Evolutionary conservation across 768 basidiomycete genomes (phyloP).

Genomic region (Suillus subalutaceus): DNA sequence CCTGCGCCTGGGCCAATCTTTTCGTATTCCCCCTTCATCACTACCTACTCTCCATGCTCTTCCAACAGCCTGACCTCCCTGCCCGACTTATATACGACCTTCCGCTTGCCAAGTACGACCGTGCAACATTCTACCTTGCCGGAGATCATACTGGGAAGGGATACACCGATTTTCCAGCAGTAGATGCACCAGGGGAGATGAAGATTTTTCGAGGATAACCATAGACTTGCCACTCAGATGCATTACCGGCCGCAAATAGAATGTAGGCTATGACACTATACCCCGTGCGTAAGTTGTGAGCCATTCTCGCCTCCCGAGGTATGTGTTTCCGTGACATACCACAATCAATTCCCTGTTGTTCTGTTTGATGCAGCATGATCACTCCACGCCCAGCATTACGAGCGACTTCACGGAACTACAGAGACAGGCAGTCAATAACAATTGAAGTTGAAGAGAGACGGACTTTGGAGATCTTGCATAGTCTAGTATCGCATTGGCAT

Average conservation of each 20-base stretch:
- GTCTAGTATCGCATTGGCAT: not conserved
- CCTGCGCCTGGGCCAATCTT: not conserved
- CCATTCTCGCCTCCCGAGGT: too few species aligned
- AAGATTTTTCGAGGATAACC: not conserved
- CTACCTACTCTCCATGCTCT: not conserved
- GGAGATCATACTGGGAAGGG: slow-evolving; percentile 28
- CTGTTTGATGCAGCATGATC: too few species aligned
- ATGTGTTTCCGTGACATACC: too few species aligned
- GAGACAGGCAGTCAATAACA: not conserved
- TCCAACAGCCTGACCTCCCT: slow-evolving; percentile 36
- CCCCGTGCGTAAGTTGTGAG: too few species aligned
- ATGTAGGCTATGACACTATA: too few species aligned
- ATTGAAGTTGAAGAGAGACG: too few species aligned
- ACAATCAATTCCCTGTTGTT: too few species aligned
- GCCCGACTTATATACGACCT: slow-evolving; percentile 31
- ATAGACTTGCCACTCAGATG: not conserved
- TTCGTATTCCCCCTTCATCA: not conserved
- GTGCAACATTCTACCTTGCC: slow-evolving; percentile 31
- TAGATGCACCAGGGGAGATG: slow-evolving; percentile 5
- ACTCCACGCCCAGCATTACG: too few species aligned
- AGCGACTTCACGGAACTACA: not conserved
- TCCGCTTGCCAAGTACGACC: slow-evolving; percentile 27
- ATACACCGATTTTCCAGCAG: slow-evolving; percentile 36
- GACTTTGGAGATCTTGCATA: too few species aligned
- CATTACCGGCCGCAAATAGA: not conserved